Evolutionary conservation across 176 grass and related monocot species (phyloP), one percentile per base, ranked within the genome.

Genomic region (Carex pumila): DNA sequence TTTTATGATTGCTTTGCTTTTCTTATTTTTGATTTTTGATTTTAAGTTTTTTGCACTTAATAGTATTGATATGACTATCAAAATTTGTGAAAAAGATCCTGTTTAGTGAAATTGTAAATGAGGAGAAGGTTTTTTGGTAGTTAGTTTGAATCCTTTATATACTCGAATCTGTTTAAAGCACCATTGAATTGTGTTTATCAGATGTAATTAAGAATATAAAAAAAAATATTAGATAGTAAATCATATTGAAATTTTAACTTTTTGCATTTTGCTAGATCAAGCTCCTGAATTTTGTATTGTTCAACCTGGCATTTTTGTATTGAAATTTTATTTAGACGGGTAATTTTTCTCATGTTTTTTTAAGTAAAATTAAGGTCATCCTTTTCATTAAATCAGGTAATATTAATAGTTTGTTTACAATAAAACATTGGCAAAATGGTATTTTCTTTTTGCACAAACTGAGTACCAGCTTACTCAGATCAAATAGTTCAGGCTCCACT

Each of bases 91-190:
- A 30, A 9, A 77, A 17, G 22, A 56, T 56, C 49, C 54, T 77
- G 25, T 77, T 77, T 77, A 77, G 50, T 78, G 29, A 56, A 34
- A 78, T 56, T 78, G 73, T 78, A 78, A 56, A 78, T 57, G 52
- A 78, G 53, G 25, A 34, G 57, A 57, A 34, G 4, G 31, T 77
- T 71, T 65, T 65, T 37, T 36, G 65, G 68, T 78, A 78, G 73
- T 21, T 19, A 30, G 22, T 29, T 55, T 76, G 22, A 56, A 15
- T 55, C 30, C 12, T 56, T 55, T 56, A 25, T 77, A 54, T 15
- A 31, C 50, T 55, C 22, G 0, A 57, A 17, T 57, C 12, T 57
- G 50, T 31, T 34, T 57, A 17, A 78, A 4, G 22, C 73, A 32
- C 22, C 17, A 78, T 19, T 55, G 0, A 17, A 55, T 32, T 55